Evolutionary conservation across 805 yeast species (phyloP), one percentile per base, ranked within the genome.

Genomic region (Ogataea naganishii): DNA sequence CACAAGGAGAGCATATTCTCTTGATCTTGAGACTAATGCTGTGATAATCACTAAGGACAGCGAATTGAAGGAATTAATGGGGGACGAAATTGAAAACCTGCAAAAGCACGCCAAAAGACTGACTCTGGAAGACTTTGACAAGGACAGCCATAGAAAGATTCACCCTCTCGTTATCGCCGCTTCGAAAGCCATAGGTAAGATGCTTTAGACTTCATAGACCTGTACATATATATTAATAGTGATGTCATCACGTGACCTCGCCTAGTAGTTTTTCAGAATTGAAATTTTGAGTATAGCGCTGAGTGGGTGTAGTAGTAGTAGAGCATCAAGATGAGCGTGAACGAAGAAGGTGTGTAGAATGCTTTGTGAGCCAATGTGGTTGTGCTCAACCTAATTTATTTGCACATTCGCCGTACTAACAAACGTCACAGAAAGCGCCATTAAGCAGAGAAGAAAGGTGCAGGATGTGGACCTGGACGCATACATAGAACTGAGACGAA

Each of bases 21-120:
- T 80, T 35, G 98, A 92, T 53, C 62, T 92, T 34, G 98, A 92
- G 56, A 69, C 89, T 6, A 89, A 92, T 48, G 94, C 88, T 0
- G 60, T 92, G 2, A 53, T 89, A 2, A 57, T 86, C 10, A 88
- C 96, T 1, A 68, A 62, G 31, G 88, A 83, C 49, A 56, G 62
- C 12, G 60, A 57, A 3, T 62, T 89, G 38, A 76, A 76, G 46
- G 29, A 40, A 5, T 46, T 60, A 28, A 77, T 88, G 80, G 55
- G 56, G 18, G 41, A 42, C 1, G 97, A 88, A 52, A 58, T 85
- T 20, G 67, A 69, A 11, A 64, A 83, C 50, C 59, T 86, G 29
- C 54, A 67, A 56, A 39, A 50, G 15, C 55, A 73, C 46, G 72
- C 89, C 2, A 55, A 54, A 10, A 60, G 62, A 27, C 60, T 86